Evolutionary conservation across 352 stramenopile genomes (phyloP).

Genomic region (Plasmopara viticola): DNA sequence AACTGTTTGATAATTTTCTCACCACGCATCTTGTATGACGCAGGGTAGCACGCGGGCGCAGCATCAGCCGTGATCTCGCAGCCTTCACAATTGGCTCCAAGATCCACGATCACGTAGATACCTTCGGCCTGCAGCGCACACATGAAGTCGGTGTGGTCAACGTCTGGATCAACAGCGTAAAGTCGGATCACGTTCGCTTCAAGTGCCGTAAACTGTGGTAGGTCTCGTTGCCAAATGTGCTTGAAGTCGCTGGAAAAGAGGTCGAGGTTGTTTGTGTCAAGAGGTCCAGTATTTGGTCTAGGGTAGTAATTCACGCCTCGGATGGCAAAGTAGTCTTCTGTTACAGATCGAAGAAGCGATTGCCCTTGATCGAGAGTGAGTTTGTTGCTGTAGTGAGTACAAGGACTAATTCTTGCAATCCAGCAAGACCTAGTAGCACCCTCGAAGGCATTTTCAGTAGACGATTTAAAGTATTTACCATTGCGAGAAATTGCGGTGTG

Average conservation of each 20-base stretch:
- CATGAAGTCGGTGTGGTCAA: constrained; percentile 83
- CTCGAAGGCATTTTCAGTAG: too few species aligned
- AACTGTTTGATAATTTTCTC: constrained; percentile 80
- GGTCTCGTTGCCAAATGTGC: constrained; percentile 62
- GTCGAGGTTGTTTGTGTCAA: constrained; percentile 77
- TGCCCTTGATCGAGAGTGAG: constrained; percentile 43
- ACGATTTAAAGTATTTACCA: too few species aligned
- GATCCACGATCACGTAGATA: constrained; percentile 73
- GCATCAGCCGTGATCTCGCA: constrained; percentile 58
- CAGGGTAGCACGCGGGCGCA: constrained; percentile 51
- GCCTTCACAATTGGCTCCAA: constrained; percentile 50
- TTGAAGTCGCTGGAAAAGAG: constrained; percentile 70
- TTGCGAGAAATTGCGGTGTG: too few species aligned
- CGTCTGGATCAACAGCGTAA: constrained; percentile 67
- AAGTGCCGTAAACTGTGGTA: constrained; percentile 58
- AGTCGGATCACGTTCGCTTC: constrained; percentile 74
- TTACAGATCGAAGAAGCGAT: constrained; percentile 74
- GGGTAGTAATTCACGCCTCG: constrained; percentile 84
- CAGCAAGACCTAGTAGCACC: too few species aligned
- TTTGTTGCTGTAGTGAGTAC: too few species aligned
- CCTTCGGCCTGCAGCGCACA: constrained; percentile 62
- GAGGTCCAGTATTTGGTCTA: constrained; percentile 58
- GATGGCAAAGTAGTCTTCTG: constrained; percentile 62
- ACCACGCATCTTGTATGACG: constrained; percentile 61
- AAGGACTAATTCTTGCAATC: too few species aligned